phyloP scores from a whole-genome alignment of 164 flowering plant species.

The Vitis cinerea region DNA sequence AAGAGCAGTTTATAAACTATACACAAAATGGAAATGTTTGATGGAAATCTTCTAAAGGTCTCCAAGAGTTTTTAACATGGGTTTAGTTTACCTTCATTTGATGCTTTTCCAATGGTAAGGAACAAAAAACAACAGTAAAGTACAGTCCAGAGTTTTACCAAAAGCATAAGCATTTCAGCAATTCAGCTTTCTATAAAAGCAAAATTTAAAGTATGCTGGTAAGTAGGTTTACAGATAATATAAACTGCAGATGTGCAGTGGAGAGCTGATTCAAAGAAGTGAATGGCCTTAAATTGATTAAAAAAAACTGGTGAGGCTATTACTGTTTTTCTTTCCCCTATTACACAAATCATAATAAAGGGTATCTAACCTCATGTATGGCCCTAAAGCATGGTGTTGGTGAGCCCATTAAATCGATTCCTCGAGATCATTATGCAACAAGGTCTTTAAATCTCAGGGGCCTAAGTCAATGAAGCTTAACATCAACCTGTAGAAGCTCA shows the following conservation, averaged over 20 bases:
- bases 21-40: too few species aligned
- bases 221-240: slow-evolving; percentile 6
- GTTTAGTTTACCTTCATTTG: too few species aligned
- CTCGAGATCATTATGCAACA: slow-evolving; percentile 19
- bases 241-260: slow-evolving; percentile 18
- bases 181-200: neutral
- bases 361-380: slow-evolving; percentile 44
- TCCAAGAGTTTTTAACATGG: too few species aligned
- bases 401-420: neutral
- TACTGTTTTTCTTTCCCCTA: slow-evolving; percentile 12
- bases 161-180: too few species aligned
- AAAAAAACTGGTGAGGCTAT: slow-evolving; percentile 13
- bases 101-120: too few species aligned
- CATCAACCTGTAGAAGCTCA: too few species aligned
- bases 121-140: too few species aligned
- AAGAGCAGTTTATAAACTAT: too few species aligned
- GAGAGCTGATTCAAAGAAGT: slow-evolving; percentile 46
- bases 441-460: neutral
- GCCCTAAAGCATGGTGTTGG: slow-evolving; percentile 31
- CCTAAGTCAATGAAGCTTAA: too few species aligned
- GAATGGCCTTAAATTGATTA: slow-evolving; percentile 8
- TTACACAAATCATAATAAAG: slow-evolving; percentile 5
- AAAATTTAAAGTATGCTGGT: slow-evolving; percentile 13
- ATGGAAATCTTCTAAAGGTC: too few species aligned
- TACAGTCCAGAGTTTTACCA: too few species aligned